phyloP scores from a whole-genome alignment of 2,329 filamentous ascomycete species.

The Volutella citrinella region DNA sequence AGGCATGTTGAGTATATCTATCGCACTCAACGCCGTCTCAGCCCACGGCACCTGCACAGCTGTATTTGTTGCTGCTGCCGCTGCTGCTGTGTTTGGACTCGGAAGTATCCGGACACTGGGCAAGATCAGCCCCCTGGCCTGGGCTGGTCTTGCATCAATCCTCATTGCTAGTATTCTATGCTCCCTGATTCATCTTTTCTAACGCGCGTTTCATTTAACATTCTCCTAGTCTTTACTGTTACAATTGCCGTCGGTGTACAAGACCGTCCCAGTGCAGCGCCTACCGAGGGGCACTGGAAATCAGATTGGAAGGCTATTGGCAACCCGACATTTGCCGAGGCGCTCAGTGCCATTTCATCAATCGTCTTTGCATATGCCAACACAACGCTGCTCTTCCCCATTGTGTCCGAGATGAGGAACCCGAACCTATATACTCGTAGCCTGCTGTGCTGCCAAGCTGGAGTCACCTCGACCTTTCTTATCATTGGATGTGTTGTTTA shows the following conservation, averaged over 20 bases:
- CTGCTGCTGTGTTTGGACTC: slow-evolving; percentile 23
- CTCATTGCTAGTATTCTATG: slow-evolving; percentile 24
- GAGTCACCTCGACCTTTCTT: slow-evolving; percentile 30
- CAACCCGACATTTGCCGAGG: slow-evolving; percentile 28
- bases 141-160: slow-evolving; percentile 28
- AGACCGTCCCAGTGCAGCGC: slow-evolving; percentile 24
- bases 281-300: slow-evolving; percentile 16
- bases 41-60: slow-evolving; percentile 37
- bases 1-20: slow-evolving; percentile 38
- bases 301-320: slow-evolving; percentile 28
- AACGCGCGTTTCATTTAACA: too few relatives aligned
- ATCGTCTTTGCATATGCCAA: slow-evolving; percentile 37
- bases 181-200: neutral
- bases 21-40: slow-evolving; percentile 36
- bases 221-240: slow-evolving; percentile 20
- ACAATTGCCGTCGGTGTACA: slow-evolving; percentile 30
- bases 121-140: slow-evolving; percentile 30
- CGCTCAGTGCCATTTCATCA: slow-evolving; percentile 27
- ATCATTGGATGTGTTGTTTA: slow-evolving; percentile 39
- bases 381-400: slow-evolving; percentile 32
- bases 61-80: slow-evolving; percentile 34
- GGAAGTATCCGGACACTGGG: slow-evolving; percentile 30
- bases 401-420: slow-evolving; percentile 32
- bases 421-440: slow-evolving; percentile 26
- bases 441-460: slow-evolving; percentile 23